Evolutionary conservation across 2,329 filamentous ascomycete species (phyloP).

Genomic region (Lomentospora prolificans): DNA sequence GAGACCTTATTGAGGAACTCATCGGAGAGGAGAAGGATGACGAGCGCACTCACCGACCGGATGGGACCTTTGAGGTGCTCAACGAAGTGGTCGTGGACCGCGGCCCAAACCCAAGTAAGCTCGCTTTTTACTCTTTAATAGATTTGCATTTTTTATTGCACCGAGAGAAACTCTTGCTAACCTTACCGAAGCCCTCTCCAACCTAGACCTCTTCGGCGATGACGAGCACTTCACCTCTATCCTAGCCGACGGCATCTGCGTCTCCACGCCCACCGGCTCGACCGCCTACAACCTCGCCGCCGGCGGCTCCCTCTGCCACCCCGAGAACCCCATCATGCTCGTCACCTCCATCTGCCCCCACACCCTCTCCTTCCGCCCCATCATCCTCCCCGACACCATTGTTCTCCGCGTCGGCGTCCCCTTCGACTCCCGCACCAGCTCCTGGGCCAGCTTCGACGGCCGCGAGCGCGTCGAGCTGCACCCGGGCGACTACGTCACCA

Average conservation of each 20-base stretch:
- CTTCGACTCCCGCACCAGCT: slow-evolving; percentile 78
- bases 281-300: slow-evolving; percentile 95
- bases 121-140: not conserved
- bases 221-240: slow-evolving; percentile 93
- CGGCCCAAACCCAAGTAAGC: slow-evolving; percentile 81
- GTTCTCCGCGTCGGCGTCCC: slow-evolving; percentile 90
- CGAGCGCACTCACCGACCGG: slow-evolving; percentile 73
- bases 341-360: slow-evolving; percentile 92
- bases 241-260: slow-evolving; percentile 84
- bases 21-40: slow-evolving; percentile 80
- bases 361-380: slow-evolving; percentile 90
- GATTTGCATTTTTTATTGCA: not conserved
- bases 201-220: slow-evolving; percentile 85
- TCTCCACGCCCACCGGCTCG: slow-evolving; percentile 87
- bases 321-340: slow-evolving; percentile 92
- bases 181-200: slow-evolving; percentile 62
- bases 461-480: slow-evolving; percentile 72
- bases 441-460: slow-evolving; percentile 98
- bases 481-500: slow-evolving; percentile 76
- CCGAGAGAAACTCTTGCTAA: not conserved
- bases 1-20: slow-evolving; percentile 80
- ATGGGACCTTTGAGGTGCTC: slow-evolving; percentile 78
- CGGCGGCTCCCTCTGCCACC: slow-evolving; percentile 89
- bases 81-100: slow-evolving; percentile 97
- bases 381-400: slow-evolving; percentile 92